Percentiles rank a stretch among this genome's conserved stretches.
Conservation (phyloP, 306 rosid species). For the Vigna hirtella region DNA sequence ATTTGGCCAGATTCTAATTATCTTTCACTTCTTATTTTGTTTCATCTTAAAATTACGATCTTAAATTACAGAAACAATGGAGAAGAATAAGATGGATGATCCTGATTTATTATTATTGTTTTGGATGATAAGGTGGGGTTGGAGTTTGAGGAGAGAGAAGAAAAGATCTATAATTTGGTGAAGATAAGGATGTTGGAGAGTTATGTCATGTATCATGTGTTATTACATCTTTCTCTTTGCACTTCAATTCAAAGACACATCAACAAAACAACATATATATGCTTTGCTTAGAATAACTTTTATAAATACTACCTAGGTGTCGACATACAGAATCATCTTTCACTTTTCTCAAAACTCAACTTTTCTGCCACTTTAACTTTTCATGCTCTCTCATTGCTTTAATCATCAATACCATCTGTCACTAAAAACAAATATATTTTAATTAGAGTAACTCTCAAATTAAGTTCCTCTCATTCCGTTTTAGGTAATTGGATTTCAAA, state of each 20-base stretch:
- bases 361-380: conserved; percentile 10
- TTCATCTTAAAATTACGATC: background rate
- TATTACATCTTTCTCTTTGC: too few relatives aligned
- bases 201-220: too few relatives aligned
- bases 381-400: background rate
- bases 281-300: background rate
- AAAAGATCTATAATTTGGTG: background rate
- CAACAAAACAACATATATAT: background rate
- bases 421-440: too few relatives aligned
- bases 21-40: background rate
- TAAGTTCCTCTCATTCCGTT: too few relatives aligned
- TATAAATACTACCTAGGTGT: too few relatives aligned
- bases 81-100: background rate
- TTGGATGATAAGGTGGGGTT: too few relatives aligned
- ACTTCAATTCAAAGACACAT: background rate
- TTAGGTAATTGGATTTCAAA: too few relatives aligned
- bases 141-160: too few relatives aligned
- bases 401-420: background rate
- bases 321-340: background rate
- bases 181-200: too few relatives aligned
- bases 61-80: background rate
- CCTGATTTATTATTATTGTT: too few relatives aligned
- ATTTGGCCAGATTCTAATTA: conserved; percentile 33
- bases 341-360: background rate
- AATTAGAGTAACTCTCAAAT: too few relatives aligned